Evolutionary conservation across 768 basidiomycete genomes (phyloP).

Genomic region (Russula virescens): DNA sequence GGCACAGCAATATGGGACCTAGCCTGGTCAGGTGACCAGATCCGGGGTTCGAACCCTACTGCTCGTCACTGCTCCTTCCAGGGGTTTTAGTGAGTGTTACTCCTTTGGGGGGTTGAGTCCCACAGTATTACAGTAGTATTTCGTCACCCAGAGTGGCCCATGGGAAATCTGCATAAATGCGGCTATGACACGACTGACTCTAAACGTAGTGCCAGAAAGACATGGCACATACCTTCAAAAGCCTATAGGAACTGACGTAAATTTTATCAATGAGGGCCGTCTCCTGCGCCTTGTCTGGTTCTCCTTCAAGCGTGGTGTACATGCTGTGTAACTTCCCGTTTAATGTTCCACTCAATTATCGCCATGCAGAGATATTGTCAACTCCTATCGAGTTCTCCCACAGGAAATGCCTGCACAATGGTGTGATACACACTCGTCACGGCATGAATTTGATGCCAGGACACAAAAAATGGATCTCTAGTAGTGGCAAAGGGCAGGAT

Average conservation of each 20-base stretch:
- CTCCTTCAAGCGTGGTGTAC: constrained; percentile 25
- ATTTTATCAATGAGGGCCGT: constrained; percentile 34
- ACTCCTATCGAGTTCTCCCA: constrained; percentile 3
- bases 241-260: constrained; percentile 45
- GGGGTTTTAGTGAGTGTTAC: no score
- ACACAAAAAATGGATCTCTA: constrained; percentile 31
- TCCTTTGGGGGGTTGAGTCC: no score
- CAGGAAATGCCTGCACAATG: constrained; percentile 37
- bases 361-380: constrained; percentile 43
- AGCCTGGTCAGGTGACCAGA: no score
- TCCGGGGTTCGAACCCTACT: no score
- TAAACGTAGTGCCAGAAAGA: neutral
- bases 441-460: constrained; percentile 45
- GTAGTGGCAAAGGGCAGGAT: neutral
- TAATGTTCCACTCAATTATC: constrained; percentile 44
- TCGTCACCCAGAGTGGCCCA: no score
- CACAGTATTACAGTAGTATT: no score
- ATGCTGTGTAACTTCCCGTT: constrained; percentile 26
- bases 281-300: constrained; percentile 28
- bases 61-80: no score
- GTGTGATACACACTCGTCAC: constrained; percentile 52
- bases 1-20: no score
- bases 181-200: neutral
- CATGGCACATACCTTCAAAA: constrained; percentile 43
- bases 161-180: no score